A percentile compares a stretch with the other conserved stretches of the same genome.
These are phyloP conservation scores for Medicago truncatula DNA, from an alignment of 306 rosid species.

Conservation along the genomic window MtrunA17r5.0-ANR NC_053042.1:5498501-5499000, in stretches of 20 bases:
- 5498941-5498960: slow-evolving; percentile 4
- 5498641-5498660: slow-evolving; percentile 33
- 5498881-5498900: slow-evolving; percentile 66
- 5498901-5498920: slow-evolving; percentile 65
- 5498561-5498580: slow-evolving; percentile 40
- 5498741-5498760: slow-evolving; percentile 44
- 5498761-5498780: slow-evolving; percentile 51
- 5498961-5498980: slow-evolving; percentile 1
- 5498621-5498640: slow-evolving; percentile 36
- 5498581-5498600: slow-evolving; percentile 41
- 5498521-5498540: slow-evolving; percentile 52
- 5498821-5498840: slow-evolving; percentile 54
- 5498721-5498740: slow-evolving; percentile 39
- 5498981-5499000: neutral
- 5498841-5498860: slow-evolving; percentile 65
- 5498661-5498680: slow-evolving; percentile 45
- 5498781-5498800: slow-evolving; percentile 65
- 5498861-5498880: slow-evolving; percentile 68
- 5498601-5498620: slow-evolving; percentile 42
- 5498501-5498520: slow-evolving; percentile 61
- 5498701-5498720: slow-evolving; percentile 38
- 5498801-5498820: slow-evolving; percentile 85
- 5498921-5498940: slow-evolving; percentile 3
- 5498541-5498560: slow-evolving; percentile 42
- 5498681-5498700: slow-evolving; percentile 30